Evolutionary conservation across 352 stramenopile species (phyloP).

Genomic region (Thalassiosira livingstoniorum): DNA sequence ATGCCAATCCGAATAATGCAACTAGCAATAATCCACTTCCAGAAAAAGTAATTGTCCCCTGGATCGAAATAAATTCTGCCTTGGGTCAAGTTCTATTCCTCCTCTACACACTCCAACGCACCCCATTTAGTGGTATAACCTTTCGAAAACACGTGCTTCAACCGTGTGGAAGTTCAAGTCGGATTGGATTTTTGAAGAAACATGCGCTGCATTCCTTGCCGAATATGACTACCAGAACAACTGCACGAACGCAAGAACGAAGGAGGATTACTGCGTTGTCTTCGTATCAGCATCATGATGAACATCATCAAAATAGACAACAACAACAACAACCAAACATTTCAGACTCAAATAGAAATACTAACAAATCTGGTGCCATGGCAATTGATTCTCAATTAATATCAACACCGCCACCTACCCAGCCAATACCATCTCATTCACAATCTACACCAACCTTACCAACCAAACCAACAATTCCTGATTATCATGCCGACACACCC

Average conservation of each 20-base stretch:
- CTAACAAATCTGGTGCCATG: no score
- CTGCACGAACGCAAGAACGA: constrained; percentile 16
- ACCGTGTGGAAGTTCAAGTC: constrained; percentile 55
- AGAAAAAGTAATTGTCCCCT: constrained; percentile 66
- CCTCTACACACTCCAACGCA: constrained; percentile 68
- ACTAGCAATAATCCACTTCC: neutral
- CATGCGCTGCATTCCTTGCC: no score
- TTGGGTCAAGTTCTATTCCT: constrained; percentile 78
- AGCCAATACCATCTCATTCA: neutral
- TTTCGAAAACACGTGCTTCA: constrained; percentile 57
- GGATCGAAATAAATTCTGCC: constrained; percentile 83
- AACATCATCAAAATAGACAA: neutral
- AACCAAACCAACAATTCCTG: neutral
- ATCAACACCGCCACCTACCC: neutral
- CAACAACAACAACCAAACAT: constrained; percentile 7
- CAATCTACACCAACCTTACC: neutral
- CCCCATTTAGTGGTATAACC: constrained; percentile 49
- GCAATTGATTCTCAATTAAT: no score
- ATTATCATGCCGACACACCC: no score
- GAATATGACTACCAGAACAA: no score
- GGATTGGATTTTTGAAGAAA: constrained; percentile 64
- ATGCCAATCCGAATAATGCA: constrained; percentile 1
- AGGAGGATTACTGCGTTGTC: constrained; percentile 48
- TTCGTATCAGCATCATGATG: constrained; percentile 14
- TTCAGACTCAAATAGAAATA: no score